Evolutionary conservation across 148 eudicot genomes (phyloP).

Genomic region (Rhododendron griersonianum): DNA sequence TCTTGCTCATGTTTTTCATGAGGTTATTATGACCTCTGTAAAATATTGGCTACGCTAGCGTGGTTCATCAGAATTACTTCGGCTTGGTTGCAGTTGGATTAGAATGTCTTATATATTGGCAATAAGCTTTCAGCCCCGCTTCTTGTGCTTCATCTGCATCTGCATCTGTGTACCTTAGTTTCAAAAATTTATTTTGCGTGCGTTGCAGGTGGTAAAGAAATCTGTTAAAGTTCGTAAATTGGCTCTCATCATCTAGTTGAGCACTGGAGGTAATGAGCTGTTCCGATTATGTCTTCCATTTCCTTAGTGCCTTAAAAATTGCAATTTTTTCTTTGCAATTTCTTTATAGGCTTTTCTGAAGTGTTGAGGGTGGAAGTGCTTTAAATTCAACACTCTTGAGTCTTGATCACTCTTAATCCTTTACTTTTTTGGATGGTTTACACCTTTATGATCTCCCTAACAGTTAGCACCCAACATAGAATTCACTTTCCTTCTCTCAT

Average conservation of each 20-base stretch:
- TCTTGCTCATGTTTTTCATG: neutral
- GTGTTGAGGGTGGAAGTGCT: neutral
- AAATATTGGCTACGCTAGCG: neutral
- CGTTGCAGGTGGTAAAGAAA: constrained; percentile 73
- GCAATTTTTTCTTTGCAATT: too few relatives aligned
- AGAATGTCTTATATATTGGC: neutral
- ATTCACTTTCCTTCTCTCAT: neutral
- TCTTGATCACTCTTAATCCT: neutral
- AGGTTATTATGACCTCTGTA: neutral
- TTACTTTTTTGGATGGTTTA: neutral
- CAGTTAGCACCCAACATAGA: neutral
- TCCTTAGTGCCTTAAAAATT: neutral
- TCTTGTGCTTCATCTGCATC: neutral
- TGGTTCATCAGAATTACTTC: neutral
- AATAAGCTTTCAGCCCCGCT: neutral
- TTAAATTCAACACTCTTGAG: neutral
- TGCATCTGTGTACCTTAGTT: neutral
- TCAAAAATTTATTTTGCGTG: neutral
- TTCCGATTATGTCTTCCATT: neutral
- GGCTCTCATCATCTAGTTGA: constrained; percentile 49
- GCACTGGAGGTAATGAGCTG: constrained; percentile 60
- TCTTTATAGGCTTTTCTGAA: neutral
- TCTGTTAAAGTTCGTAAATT: constrained; percentile 51
- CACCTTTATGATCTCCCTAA: neutral
- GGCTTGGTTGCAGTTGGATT: constrained; percentile 2